Conservation (phyloP, 345 rosid genomes). For the Aquilaria malaccensis region DNA sequence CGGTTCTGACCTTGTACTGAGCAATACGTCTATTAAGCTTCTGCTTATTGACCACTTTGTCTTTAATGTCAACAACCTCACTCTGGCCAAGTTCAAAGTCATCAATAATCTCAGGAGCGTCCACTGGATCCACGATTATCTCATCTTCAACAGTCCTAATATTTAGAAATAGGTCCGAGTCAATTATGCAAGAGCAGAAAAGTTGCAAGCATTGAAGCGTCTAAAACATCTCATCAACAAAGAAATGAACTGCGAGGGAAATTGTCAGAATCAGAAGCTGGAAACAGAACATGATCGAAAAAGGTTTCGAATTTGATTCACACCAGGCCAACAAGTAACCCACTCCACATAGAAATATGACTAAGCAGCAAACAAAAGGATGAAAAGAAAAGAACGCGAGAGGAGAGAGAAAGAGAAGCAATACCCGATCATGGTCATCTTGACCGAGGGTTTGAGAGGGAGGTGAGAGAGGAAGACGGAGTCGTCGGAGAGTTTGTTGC, state of each 20-base stretch:
- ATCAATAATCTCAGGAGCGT: slow-evolving; percentile 76
- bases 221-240: too few species aligned
- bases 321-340: too few species aligned
- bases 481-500: slow-evolving; percentile 78
- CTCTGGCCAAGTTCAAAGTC: slow-evolving; percentile 90
- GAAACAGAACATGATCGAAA: too few species aligned
- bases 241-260: too few species aligned
- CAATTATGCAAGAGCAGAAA: too few species aligned
- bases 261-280: too few species aligned
- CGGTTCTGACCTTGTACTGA: slow-evolving; percentile 59
- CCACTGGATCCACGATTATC: slow-evolving; percentile 69
- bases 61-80: slow-evolving; percentile 80
- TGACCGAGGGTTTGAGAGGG: slow-evolving; percentile 76
- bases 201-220: too few species aligned
- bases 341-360: too few species aligned
- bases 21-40: slow-evolving; percentile 62
- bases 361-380: neutral
- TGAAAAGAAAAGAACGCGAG: neutral
- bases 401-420: slow-evolving; percentile 3
- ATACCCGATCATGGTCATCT: slow-evolving; percentile 98
- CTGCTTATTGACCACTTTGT: slow-evolving; percentile 78
- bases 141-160: slow-evolving; percentile 80
- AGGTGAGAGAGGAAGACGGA: slow-evolving; percentile 60
- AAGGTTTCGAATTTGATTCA: too few species aligned
- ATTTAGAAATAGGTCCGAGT: too few species aligned